Conservation (phyloP, 1,139 yeast genomes). For the Yamadazyma aaseri region DNA sequence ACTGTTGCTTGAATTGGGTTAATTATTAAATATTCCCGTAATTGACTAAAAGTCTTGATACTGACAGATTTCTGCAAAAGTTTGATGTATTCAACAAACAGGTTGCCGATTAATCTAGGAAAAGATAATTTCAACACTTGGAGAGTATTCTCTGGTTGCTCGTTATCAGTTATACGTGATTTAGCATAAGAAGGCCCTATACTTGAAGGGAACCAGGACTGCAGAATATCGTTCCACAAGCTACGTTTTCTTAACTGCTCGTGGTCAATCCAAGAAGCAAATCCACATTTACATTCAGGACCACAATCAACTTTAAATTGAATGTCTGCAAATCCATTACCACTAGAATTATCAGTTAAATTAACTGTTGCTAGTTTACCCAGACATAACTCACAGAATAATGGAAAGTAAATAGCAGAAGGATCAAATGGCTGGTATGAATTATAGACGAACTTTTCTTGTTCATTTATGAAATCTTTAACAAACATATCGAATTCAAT, state of each 20-base stretch:
- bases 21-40: conserved; percentile 6
- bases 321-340: conserved; percentile 25
- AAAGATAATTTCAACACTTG: conserved; percentile 1
- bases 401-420: conserved; percentile 2
- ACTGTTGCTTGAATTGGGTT: conserved; percentile 7
- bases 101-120: background rate
- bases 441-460: conserved; percentile 7
- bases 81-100: conserved; percentile 3
- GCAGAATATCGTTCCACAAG: conserved; percentile 20
- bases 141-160: background rate
- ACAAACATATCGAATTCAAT: background rate
- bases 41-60: background rate
- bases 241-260: conserved; percentile 17
- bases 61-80: conserved; percentile 1
- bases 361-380: conserved; percentile 11
- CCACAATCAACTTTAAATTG: conserved; percentile 11
- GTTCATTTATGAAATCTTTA: background rate
- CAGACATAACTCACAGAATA: conserved; percentile 24
- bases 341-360: conserved; percentile 12
- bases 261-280: conserved; percentile 10
- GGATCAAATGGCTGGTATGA: conserved; percentile 7
- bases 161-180: background rate
- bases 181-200: background rate
- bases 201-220: conserved; percentile 4
- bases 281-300: conserved; percentile 10